Percentiles rank a stretch among this genome's conserved stretches.
Conservation (phyloP, 2,329 filamentous ascomycete species). For the Fusarium sp. region DNA sequence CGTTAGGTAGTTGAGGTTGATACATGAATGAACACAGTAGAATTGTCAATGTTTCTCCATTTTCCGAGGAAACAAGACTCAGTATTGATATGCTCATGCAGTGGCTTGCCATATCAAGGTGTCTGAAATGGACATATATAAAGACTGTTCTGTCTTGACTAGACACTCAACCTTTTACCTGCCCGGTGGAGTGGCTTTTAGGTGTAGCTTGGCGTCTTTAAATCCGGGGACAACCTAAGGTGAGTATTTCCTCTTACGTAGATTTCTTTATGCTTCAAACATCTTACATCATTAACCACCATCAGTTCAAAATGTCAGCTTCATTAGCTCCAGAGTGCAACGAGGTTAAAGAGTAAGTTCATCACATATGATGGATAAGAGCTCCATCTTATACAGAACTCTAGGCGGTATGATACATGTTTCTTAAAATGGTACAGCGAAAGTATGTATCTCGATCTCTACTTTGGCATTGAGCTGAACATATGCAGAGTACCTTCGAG, state of each 20-base stretch:
- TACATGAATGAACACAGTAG: background rate
- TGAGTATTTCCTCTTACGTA: background rate
- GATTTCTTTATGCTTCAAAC: conserved; percentile 31
- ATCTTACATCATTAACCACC: conserved; percentile 21
- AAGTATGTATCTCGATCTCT: conserved; percentile 66
- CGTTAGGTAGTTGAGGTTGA: background rate
- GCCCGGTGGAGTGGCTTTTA: conserved; percentile 16
- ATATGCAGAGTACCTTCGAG: conserved; percentile 82
- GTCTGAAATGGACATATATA: background rate
- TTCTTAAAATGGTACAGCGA: conserved; percentile 99
- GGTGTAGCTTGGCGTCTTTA: conserved; percentile 19
- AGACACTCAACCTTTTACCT: background rate
- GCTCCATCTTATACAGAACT: background rate
- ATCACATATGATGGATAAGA: fast-evolving
- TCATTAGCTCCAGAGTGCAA: conserved; percentile 96
- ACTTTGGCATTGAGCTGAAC: conserved; percentile 19
- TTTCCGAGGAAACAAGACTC: background rate
- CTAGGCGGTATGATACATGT: conserved; percentile 92
- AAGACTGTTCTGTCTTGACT: background rate
- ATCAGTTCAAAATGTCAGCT: conserved; percentile 74
- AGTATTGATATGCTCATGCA: background rate
- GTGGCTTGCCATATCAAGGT: background rate
- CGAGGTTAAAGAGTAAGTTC: conserved; percentile 86
- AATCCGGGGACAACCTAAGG: background rate
- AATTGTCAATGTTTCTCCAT: background rate